Evolutionary conservation across 805 yeast genomes (phyloP).

Genomic region (Kodamaea neixiangensis): DNA sequence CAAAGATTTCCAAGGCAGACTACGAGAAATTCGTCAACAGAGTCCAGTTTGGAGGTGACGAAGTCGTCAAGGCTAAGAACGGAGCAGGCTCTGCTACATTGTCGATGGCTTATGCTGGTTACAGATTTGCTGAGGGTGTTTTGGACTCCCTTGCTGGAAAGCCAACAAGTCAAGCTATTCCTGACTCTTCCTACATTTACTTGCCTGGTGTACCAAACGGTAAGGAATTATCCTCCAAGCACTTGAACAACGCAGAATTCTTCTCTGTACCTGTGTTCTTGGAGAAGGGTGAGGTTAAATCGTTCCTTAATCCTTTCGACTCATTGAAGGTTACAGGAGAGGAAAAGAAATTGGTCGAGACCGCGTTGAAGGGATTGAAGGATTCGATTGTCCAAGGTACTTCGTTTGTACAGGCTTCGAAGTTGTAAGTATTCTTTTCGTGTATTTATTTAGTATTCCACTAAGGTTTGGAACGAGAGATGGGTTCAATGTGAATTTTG

Average conservation of each 20-base stretch:
- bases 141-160: conserved; percentile 62
- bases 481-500: neutral
- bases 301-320: conserved; percentile 38
- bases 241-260: conserved; percentile 42
- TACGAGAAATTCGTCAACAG: conserved; percentile 36
- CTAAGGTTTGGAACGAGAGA: neutral
- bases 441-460: neutral
- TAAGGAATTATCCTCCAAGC: conserved; percentile 34
- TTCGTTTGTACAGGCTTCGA: conserved; percentile 39
- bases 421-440: conserved; percentile 19
- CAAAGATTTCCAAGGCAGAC: conserved; percentile 17
- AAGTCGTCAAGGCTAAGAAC: conserved; percentile 91
- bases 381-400: conserved; percentile 43
- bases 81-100: conserved; percentile 95
- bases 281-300: conserved; percentile 36
- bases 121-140: conserved; percentile 68
- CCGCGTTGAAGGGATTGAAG: conserved; percentile 42
- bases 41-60: conserved; percentile 81
- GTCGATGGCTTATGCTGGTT: conserved; percentile 93
- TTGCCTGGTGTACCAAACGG: conserved; percentile 58
- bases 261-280: conserved; percentile 52
- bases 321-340: conserved; percentile 28
- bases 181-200: conserved; percentile 54
- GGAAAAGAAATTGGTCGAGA: conserved; percentile 36
- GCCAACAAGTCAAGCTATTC: conserved; percentile 41